A percentile compares a stretch with the other conserved stretches of the same genome.
These are phyloP conservation scores for Monilinia laxa DNA, from an alignment of 2,329 filamentous ascomycete species.

Conservation along the genomic window DNA sequence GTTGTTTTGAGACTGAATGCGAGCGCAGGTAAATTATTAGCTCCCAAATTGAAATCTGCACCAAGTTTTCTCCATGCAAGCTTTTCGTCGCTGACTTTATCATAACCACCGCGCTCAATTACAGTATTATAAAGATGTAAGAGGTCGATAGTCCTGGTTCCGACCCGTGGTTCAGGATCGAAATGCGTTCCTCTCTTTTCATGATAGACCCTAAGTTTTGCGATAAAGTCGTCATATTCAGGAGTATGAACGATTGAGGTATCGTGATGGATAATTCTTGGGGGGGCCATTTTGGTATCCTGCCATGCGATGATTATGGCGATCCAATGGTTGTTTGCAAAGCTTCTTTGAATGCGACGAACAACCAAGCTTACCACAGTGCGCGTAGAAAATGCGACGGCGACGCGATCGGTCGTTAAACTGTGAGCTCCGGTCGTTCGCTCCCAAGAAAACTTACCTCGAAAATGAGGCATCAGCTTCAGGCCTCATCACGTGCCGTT, in stretches of 20 bases:
- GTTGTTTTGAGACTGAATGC: slow-evolving; percentile 84
- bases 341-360: slow-evolving; percentile 19
- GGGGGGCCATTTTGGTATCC: slow-evolving; percentile 35
- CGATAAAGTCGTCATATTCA: slow-evolving; percentile 79
- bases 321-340: slow-evolving; percentile 24
- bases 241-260: slow-evolving; percentile 47
- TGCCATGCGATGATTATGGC: slow-evolving; percentile 29
- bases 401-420: slow-evolving; percentile 27
- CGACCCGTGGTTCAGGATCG: slow-evolving; percentile 79
- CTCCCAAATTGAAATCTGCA: slow-evolving; percentile 71
- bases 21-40: slow-evolving; percentile 74
- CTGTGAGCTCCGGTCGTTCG: background rate
- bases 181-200: slow-evolving; percentile 75
- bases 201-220: slow-evolving; percentile 71
- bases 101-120: slow-evolving; percentile 77
- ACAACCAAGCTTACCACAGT: background rate
- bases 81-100: slow-evolving; percentile 79
- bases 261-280: slow-evolving; percentile 28
- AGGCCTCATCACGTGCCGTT: background rate
- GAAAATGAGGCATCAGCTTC: background rate
- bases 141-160: slow-evolving; percentile 72
- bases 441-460: background rate
- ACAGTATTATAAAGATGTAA: slow-evolving; percentile 77
- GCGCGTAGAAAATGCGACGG: slow-evolving; percentile 23
- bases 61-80: slow-evolving; percentile 79